Evolutionary conservation across 768 basidiomycete genomes (phyloP).

Genomic region (Chalciporus chontae): DNA sequence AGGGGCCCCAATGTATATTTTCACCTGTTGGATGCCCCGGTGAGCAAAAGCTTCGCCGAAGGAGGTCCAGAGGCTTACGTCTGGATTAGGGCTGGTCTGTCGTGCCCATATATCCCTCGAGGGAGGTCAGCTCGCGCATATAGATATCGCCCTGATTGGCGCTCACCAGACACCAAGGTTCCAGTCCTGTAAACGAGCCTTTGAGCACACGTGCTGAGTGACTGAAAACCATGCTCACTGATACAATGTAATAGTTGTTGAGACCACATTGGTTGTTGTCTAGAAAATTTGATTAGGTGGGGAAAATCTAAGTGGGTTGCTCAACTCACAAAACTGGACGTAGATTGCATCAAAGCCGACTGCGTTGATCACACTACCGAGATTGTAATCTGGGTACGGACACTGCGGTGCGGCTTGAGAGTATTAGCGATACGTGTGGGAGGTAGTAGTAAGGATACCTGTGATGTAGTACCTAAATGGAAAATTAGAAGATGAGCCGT

Average conservation of each 20-base stretch:
- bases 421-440: background rate
- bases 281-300: constrained; percentile 6
- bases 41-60: constrained; percentile 1
- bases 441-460: constrained; percentile 22
- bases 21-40: constrained; percentile 22
- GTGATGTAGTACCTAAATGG: constrained; percentile 57
- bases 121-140: constrained; percentile 8
- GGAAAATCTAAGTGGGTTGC: background rate
- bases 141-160: background rate
- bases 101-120: constrained; percentile 45
- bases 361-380: constrained; percentile 56
- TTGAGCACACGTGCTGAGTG: background rate
- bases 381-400: constrained; percentile 62
- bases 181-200: constrained; percentile 40
- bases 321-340: constrained; percentile 54
- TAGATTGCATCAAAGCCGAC: constrained; percentile 71
- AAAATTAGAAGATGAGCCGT: constrained; percentile 3
- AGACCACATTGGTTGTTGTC: constrained; percentile 45
- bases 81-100: constrained; percentile 37
- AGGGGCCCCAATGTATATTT: constrained; percentile 43
- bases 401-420: constrained; percentile 39
- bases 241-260: constrained; percentile 48
- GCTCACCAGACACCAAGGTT: constrained; percentile 34
- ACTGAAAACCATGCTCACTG: constrained; percentile 36
- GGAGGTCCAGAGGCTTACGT: constrained; percentile 27